Conservation (phyloP, 208 protist genomes). For the Crithidia fasciculata region DNA sequence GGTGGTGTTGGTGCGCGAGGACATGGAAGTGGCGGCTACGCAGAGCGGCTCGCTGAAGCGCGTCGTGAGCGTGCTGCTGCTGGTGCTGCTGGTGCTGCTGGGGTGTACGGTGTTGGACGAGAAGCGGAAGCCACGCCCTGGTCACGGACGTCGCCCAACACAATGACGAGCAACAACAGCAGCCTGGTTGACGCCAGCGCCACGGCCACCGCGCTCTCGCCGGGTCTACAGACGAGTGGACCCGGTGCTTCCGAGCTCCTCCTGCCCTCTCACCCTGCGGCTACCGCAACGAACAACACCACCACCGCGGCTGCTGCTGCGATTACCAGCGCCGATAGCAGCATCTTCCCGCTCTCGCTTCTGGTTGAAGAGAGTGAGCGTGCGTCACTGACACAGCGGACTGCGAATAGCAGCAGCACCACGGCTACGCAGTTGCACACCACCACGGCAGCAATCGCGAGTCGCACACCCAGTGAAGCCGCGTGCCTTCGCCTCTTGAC, state of each 20-base stretch:
- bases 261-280: constrained; percentile 9
- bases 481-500: constrained; percentile 38
- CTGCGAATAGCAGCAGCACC: background rate
- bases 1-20: background rate
- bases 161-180: constrained; percentile 15
- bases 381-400: background rate
- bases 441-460: background rate
- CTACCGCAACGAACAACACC: background rate
- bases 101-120: background rate
- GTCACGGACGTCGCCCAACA: background rate
- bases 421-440: constrained; percentile 9
- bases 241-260: constrained; percentile 15
- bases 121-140: constrained; percentile 12
- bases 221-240: constrained; percentile 17
- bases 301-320: background rate
- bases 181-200: constrained; percentile 4
- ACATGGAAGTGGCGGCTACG: constrained; percentile 6
- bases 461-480: constrained; percentile 25
- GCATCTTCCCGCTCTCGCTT: background rate
- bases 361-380: constrained; percentile 15
- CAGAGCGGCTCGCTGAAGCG: constrained; percentile 20
- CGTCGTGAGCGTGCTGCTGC: constrained; percentile 7
- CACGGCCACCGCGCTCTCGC: background rate
- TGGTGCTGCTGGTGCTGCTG: background rate
- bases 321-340: background rate